phyloP scores from a whole-genome alignment of 768 basidiomycete species.

The Suillus placidus region DNA sequence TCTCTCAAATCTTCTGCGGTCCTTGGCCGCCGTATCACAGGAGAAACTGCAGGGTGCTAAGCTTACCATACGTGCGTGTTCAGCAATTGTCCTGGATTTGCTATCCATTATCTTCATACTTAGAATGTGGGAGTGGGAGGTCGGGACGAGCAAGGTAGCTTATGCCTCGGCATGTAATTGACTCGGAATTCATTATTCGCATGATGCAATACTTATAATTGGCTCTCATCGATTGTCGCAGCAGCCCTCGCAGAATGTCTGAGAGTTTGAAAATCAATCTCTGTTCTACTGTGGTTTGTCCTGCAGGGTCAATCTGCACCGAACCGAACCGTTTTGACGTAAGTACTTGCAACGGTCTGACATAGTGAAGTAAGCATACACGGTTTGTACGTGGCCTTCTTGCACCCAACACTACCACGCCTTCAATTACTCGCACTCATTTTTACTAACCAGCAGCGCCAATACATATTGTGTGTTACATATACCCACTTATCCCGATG shows the following conservation, averaged over 20 bases:
- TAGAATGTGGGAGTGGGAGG: neutral
- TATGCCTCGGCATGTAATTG: neutral
- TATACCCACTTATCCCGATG: no score
- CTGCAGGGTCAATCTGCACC: neutral
- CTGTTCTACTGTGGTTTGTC: no score
- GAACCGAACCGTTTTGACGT: neutral
- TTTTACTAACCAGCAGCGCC: no score
- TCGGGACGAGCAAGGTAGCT: neutral
- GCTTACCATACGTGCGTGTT: neutral
- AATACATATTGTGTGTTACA: no score
- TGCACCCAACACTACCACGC: no score
- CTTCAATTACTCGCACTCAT: no score
- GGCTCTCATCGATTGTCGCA: neutral
- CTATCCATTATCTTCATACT: neutral
- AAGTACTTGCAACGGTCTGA: neutral
- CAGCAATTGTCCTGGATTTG: no score
- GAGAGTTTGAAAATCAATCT: neutral
- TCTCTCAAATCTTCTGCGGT: slow-evolving; percentile 3
- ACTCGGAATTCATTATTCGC: neutral
- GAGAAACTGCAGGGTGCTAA: neutral
- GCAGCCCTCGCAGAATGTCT: neutral
- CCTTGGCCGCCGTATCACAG: neutral
- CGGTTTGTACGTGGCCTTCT: no score
- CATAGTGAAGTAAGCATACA: no score
- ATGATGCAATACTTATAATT: neutral